phyloP scores from a whole-genome alignment of 169 alveolate genomes.

The Babesia ovis region DNA sequence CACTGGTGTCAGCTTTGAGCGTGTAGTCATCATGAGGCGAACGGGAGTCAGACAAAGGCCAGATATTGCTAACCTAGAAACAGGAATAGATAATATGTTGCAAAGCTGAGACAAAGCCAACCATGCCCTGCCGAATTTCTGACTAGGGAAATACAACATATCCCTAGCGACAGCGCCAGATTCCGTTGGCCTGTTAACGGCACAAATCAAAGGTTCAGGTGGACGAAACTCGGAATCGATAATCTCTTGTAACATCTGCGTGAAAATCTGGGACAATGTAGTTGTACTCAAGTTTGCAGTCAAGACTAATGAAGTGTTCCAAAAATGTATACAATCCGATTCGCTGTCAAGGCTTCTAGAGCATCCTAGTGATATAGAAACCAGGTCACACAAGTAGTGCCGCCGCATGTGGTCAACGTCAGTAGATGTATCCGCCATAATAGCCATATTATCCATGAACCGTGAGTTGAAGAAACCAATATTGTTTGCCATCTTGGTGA shows the following conservation, averaged over 20 bases:
- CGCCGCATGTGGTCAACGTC: conserved; percentile 11
- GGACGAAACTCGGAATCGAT: neutral
- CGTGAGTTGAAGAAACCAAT: conserved; percentile 7
- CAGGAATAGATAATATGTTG: conserved; percentile 24
- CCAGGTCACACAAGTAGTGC: conserved; percentile 26
- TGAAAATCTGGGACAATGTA: conserved; percentile 12
- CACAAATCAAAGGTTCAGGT: neutral
- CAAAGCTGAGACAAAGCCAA: neutral
- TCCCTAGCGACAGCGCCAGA: neutral
- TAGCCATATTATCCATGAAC: conserved; percentile 7
- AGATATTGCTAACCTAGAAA: conserved; percentile 1
- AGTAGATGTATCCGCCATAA: conserved; percentile 29
- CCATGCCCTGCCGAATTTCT: conserved; percentile 3
- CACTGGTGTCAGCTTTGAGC: neutral
- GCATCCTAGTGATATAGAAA: neutral
- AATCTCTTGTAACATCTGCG: neutral
- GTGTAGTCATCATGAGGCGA: neutral
- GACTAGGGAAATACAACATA: too few relatives aligned
- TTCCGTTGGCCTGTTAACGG: neutral
- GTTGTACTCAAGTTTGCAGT: conserved; percentile 11
- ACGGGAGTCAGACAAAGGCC: conserved; percentile 32
- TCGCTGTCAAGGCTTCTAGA: neutral
- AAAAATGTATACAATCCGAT: conserved; percentile 8
- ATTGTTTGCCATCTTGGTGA: neutral
- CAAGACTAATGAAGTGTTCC: neutral